These are phyloP conservation scores for Craterostigma plantagineum DNA, from an alignment of 257 asterid species.

Conservation along the genomic window DNA sequence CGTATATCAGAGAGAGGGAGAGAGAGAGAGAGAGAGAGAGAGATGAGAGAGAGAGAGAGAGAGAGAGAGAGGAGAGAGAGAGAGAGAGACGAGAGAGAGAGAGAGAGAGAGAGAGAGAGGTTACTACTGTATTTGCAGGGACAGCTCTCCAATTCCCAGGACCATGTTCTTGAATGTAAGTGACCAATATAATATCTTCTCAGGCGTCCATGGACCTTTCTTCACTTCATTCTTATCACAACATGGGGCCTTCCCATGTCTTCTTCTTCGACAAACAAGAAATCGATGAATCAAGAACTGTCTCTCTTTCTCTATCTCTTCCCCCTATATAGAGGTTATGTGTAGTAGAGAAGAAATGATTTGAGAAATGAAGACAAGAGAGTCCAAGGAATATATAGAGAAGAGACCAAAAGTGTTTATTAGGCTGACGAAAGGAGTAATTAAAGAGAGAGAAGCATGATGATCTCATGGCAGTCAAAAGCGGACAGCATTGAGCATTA, in stretches of 20 bases:
- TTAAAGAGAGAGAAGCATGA: neutral
- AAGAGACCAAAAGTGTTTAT: neutral
- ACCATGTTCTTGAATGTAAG: conserved; percentile 62
- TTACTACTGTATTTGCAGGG: conserved; percentile 50
- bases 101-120: too few species aligned
- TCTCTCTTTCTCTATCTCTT: neutral
- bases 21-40: too few species aligned
- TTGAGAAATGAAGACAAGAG: neutral
- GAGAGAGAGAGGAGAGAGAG: too few species aligned
- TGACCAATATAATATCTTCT: conserved; percentile 58
- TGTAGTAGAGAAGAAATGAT: neutral
- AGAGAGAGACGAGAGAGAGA: too few species aligned
- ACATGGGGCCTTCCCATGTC: conserved; percentile 80
- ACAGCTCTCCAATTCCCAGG: conserved; percentile 74
- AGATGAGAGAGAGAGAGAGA: too few species aligned
- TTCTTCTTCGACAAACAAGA: neutral
- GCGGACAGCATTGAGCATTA: conserved; percentile 2
- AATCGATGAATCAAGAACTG: neutral
- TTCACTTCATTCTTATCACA: conserved; percentile 63
- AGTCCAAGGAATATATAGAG: conserved; percentile 1
- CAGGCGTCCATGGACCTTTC: conserved; percentile 94
- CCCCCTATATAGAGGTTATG: neutral
- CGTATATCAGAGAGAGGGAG: too few species aligned
- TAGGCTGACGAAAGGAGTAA: neutral
- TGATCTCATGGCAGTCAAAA: neutral